Conservation (phyloP, 2,329 filamentous ascomycete species). For the Zalaria obscura region DNA sequence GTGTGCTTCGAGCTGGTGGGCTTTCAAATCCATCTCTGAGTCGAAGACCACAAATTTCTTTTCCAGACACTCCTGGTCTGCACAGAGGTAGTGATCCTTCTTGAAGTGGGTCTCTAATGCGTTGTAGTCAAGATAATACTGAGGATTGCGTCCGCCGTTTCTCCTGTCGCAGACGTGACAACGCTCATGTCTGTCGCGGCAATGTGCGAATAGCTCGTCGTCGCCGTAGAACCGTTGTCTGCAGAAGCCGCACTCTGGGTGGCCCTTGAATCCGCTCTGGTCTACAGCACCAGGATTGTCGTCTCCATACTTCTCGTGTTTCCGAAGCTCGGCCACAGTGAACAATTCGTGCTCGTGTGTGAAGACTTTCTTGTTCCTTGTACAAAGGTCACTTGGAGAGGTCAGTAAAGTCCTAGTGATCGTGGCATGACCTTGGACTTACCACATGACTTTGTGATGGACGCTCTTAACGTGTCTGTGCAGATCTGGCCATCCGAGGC, state of each 20-base stretch:
- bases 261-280: slow-evolving; percentile 91
- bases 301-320: slow-evolving; percentile 82
- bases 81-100: slow-evolving; percentile 74
- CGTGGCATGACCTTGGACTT: neutral
- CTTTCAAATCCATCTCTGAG: slow-evolving; percentile 87
- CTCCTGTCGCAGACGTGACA: slow-evolving; percentile 84
- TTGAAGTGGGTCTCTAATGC: slow-evolving; percentile 76
- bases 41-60: slow-evolving; percentile 98
- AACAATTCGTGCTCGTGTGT: slow-evolving; percentile 96
- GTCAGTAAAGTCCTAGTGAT: neutral
- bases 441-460: slow-evolving; percentile 75
- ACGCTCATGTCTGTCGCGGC: slow-evolving; percentile 82
- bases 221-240: slow-evolving; percentile 85
- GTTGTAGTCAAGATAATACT: slow-evolving; percentile 86
- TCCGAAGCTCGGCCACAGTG: slow-evolving; percentile 62
- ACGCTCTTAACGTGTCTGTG: slow-evolving; percentile 67
- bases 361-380: slow-evolving; percentile 93
- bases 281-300: slow-evolving; percentile 79
- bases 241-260: slow-evolving; percentile 90
- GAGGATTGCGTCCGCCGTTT: slow-evolving; percentile 50
- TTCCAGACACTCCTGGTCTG: slow-evolving; percentile 76
- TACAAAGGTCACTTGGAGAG: slow-evolving; percentile 54
- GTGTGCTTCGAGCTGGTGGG: slow-evolving; percentile 76
- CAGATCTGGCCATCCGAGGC: slow-evolving; percentile 64
- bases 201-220: slow-evolving; percentile 89